phyloP scores from a whole-genome alignment of 2,329 filamentous ascomycete species.

The Coniella vitis region DNA sequence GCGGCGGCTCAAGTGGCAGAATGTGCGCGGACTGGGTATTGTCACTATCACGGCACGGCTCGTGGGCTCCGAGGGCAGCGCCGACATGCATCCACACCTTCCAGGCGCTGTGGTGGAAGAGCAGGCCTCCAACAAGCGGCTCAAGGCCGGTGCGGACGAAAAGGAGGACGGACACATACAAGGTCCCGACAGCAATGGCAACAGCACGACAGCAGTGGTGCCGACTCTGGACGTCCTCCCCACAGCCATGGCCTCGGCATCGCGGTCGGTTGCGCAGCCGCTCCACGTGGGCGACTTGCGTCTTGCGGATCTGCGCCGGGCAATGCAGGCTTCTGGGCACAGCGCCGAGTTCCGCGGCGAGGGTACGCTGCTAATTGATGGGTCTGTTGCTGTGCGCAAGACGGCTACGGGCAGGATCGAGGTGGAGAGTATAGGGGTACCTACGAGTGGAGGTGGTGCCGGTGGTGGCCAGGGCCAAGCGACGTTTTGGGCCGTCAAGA shows the following conservation, averaged over 20 bases:
- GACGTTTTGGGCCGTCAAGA: conserved; percentile 82
- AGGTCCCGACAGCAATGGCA: conserved; percentile 15
- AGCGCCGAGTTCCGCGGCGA: conserved; percentile 89
- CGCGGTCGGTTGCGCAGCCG: conserved; percentile 72
- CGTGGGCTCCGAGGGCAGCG: conserved; percentile 36
- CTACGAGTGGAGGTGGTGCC: conserved; percentile 33
- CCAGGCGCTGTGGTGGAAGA: conserved; percentile 36
- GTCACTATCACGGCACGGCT: conserved; percentile 81
- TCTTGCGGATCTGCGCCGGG: conserved; percentile 76
- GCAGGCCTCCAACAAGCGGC: conserved; percentile 41
- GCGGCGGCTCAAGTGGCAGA: conserved; percentile 88
- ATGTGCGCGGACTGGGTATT: conserved; percentile 80
- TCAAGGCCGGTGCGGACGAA: conserved; percentile 35
- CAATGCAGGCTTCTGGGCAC: conserved; percentile 77
- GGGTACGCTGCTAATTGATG: conserved; percentile 84
- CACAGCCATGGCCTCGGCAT: conserved; percentile 58
- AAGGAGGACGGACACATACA: conserved; percentile 17
- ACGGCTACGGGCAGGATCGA: conserved; percentile 80
- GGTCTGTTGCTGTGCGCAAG: conserved; percentile 82
- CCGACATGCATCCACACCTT: conserved; percentile 24
- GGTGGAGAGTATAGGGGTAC: conserved; percentile 68
- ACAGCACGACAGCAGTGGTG: conserved; percentile 24
- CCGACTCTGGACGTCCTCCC: conserved; percentile 51
- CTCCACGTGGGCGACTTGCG: conserved; percentile 91
- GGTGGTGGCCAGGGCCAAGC: conserved; percentile 43